Percentiles rank a stretch among this genome's conserved stretches.
Conservation (phyloP, 257 asterid species). For the Solanum microdontum region DNA sequence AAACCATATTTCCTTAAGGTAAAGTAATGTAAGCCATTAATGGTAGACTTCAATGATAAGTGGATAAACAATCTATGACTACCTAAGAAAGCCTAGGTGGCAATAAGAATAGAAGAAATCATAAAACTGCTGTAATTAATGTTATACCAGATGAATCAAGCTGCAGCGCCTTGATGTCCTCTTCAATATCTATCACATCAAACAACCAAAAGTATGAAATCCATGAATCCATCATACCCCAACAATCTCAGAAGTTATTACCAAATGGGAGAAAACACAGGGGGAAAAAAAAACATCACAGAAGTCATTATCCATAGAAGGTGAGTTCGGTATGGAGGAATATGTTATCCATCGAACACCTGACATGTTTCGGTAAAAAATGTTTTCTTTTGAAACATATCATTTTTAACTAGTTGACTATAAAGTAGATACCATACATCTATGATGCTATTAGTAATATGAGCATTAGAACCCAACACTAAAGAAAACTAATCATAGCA, state of each 20-base stretch:
- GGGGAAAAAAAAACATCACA: background rate
- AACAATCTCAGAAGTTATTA: background rate
- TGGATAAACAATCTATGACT: background rate
- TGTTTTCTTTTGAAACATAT: background rate
- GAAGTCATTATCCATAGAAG: background rate
- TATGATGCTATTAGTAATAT: background rate
- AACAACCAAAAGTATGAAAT: background rate
- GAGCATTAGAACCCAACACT: background rate
- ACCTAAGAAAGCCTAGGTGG: background rate
- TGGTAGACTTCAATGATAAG: background rate
- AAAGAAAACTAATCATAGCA: background rate
- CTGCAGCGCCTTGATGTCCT: constrained; percentile 81
- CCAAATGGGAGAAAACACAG: background rate
- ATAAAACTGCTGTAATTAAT: background rate
- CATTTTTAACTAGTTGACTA: background rate
- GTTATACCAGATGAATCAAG: constrained; percentile 71
- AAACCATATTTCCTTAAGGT: background rate
- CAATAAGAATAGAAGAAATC: background rate
- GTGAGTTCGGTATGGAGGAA: background rate
- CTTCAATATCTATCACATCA: constrained; percentile 51
- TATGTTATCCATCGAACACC: background rate
- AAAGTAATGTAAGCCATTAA: background rate
- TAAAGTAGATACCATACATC: background rate
- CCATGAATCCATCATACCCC: background rate
- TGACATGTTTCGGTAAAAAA: background rate